A percentile compares a stretch with the other conserved stretches of the same genome.
phyloP scores from a whole-genome alignment of 2,329 filamentous ascomycete species.

The Thelonectria olida region DNA sequence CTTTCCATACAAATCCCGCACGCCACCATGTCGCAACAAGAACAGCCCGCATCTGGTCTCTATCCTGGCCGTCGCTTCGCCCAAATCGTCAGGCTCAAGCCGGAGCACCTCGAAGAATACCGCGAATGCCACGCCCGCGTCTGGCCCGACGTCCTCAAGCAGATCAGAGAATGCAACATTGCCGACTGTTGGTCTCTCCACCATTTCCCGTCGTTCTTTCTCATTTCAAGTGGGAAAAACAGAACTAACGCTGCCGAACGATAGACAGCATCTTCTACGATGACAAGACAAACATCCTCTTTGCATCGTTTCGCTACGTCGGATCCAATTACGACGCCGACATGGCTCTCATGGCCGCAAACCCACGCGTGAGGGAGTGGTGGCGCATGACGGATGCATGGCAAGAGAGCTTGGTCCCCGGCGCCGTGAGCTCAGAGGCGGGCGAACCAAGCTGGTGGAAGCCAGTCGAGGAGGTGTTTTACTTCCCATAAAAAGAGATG shows the following conservation, averaged over 20 bases:
- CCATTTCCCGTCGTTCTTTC: neutral
- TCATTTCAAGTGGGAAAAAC: neutral
- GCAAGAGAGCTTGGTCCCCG: conserved; percentile 72
- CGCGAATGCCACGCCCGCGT: conserved; percentile 78
- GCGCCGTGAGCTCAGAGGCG: conserved; percentile 65
- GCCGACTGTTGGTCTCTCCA: conserved; percentile 67
- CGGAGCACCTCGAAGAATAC: conserved; percentile 72
- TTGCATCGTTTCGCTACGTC: conserved; percentile 82
- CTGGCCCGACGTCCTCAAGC: conserved; percentile 80
- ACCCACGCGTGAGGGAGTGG: conserved; percentile 79
- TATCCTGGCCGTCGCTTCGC: conserved; percentile 67
- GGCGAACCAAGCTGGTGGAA: conserved; percentile 75
- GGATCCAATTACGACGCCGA: conserved; percentile 77
- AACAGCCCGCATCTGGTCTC: neutral
- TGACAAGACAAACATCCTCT: conserved; percentile 68
- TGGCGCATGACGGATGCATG: conserved; percentile 83
- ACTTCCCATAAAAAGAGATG: conserved; percentile 48
- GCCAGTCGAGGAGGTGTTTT: conserved; percentile 75
- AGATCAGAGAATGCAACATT: conserved; percentile 81
- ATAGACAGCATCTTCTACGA: conserved; percentile 80
- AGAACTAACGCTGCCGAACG: neutral
- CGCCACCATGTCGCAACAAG: neutral
- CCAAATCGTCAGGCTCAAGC: conserved; percentile 78
- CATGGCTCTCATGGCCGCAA: conserved; percentile 79
- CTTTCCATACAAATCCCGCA: neutral